phyloP scores from a whole-genome alignment of 805 yeast species.

The Lachancea kluyveri region DNA sequence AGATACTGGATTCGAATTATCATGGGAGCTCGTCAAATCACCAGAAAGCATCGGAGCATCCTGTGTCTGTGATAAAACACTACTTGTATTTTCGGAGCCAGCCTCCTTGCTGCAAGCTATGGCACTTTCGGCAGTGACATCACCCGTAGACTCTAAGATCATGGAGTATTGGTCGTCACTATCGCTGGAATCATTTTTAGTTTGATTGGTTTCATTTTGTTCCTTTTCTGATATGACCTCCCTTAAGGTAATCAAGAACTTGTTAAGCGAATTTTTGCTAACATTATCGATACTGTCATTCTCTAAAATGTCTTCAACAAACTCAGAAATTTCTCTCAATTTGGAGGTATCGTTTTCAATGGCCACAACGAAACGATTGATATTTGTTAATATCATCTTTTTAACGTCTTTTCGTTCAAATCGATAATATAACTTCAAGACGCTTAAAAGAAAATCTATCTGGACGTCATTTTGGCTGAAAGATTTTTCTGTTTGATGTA shows the following conservation, averaged over 20 bases:
- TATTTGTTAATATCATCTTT: slow-evolving; percentile 45
- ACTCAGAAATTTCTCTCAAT: slow-evolving; percentile 23
- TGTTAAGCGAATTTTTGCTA: slow-evolving; percentile 31
- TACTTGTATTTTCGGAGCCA: too few species aligned
- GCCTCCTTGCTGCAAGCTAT: too few species aligned
- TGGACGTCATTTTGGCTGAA: slow-evolving; percentile 44
- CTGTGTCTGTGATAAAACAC: too few species aligned
- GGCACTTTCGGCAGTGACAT: slow-evolving; percentile 4
- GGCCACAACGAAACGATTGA: slow-evolving; percentile 44
- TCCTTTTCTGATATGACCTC: slow-evolving; percentile 11
- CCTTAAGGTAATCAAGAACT: slow-evolving; percentile 19
- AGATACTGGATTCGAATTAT: too few species aligned
- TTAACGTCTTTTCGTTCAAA: slow-evolving; percentile 46
- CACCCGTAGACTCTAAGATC: slow-evolving; percentile 13
- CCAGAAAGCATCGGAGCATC: too few species aligned
- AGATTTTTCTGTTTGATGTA: slow-evolving; percentile 39
- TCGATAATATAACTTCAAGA: slow-evolving; percentile 43
- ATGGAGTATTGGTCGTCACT: slow-evolving; percentile 19
- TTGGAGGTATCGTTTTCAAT: slow-evolving; percentile 21
- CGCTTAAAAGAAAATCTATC: slow-evolving; percentile 46
- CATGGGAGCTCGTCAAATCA: too few species aligned
- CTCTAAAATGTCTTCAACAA: slow-evolving; percentile 28
- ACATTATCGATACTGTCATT: slow-evolving; percentile 28
- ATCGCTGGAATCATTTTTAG: slow-evolving; percentile 4
- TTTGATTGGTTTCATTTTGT: slow-evolving; percentile 5